phyloP scores from a whole-genome alignment of 495 filamentous ascomycete species.

The Peziza echinospora region DNA sequence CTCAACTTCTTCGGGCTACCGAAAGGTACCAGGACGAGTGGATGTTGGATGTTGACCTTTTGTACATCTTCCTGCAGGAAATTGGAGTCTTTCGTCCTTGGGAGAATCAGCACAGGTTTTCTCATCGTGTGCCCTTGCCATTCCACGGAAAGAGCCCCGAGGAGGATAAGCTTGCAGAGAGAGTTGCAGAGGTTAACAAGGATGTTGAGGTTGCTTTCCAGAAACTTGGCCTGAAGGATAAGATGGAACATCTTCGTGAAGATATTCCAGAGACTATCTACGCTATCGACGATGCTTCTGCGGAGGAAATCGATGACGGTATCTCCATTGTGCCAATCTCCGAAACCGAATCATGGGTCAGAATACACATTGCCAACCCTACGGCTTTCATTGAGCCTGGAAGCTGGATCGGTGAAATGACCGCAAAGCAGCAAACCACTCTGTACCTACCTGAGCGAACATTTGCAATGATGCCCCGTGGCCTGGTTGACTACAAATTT shows the following conservation, averaged over 20 bases:
- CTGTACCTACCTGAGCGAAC: conserved; percentile 55
- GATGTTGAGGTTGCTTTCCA: conserved; percentile 18
- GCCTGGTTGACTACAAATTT: conserved; percentile 36
- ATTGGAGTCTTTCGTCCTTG: conserved; percentile 62
- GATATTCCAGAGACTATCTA: conserved; percentile 52
- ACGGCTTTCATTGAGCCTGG: conserved; percentile 51
- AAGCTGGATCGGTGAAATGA: conserved; percentile 37
- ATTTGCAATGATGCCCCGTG: conserved; percentile 49
- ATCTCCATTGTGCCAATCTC: conserved; percentile 51
- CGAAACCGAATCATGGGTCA: conserved; percentile 52
- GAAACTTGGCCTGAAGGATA: conserved; percentile 24
- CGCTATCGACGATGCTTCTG: conserved; percentile 53
- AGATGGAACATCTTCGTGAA: conserved; percentile 38
- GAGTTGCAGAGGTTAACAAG: conserved; percentile 17
- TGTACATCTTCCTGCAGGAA: conserved; percentile 60
- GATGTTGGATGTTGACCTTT: conserved; percentile 32
- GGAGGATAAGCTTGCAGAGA: conserved; percentile 21
- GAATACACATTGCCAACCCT: conserved; percentile 82
- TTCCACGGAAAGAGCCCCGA: conserved; percentile 24
- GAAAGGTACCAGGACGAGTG: conserved; percentile 40
- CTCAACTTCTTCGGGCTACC: conserved; percentile 48
- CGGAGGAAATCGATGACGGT: conserved; percentile 75
- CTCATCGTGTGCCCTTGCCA: conserved; percentile 40
- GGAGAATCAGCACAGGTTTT: conserved; percentile 48
- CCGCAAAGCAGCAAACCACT: conserved; percentile 38